A percentile compares a stretch with the other conserved stretches of the same genome.
Evolutionary conservation across 441 rosid genomes (phyloP).

Genomic region (Populus trichocarpa): DNA sequence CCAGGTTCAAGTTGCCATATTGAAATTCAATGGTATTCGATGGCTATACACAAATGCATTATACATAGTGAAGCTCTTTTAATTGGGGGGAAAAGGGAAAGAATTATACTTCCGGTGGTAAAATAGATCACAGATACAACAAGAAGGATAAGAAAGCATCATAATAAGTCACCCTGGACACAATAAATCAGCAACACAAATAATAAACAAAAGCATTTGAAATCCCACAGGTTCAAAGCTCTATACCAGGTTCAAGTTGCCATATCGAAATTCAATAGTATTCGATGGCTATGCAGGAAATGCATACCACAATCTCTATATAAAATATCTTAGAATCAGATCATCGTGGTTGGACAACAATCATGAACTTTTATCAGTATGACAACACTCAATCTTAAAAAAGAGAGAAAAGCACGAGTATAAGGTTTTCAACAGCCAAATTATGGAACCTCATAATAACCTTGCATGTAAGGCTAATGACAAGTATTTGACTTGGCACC

Average conservation of each 20-base stretch:
- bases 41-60: neutral
- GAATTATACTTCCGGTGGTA: neutral
- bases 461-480: neutral
- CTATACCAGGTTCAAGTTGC: neutral
- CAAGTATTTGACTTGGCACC: neutral
- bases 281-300: neutral
- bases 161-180: neutral
- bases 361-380: neutral
- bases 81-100: no score
- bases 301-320: neutral
- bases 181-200: neutral
- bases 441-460: neutral
- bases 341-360: neutral
- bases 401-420: neutral
- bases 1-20: neutral
- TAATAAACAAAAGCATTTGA: neutral
- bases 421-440: neutral
- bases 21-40: neutral
- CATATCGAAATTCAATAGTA: neutral
- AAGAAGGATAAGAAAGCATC: neutral
- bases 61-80: slow-evolving; percentile 4
- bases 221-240: neutral
- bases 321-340: neutral
- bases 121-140: neutral
- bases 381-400: neutral